These are phyloP conservation scores for Zopfia rhizophila DNA, from an alignment of 2,329 filamentous ascomycete species.

Conservation along the genomic window DNA sequence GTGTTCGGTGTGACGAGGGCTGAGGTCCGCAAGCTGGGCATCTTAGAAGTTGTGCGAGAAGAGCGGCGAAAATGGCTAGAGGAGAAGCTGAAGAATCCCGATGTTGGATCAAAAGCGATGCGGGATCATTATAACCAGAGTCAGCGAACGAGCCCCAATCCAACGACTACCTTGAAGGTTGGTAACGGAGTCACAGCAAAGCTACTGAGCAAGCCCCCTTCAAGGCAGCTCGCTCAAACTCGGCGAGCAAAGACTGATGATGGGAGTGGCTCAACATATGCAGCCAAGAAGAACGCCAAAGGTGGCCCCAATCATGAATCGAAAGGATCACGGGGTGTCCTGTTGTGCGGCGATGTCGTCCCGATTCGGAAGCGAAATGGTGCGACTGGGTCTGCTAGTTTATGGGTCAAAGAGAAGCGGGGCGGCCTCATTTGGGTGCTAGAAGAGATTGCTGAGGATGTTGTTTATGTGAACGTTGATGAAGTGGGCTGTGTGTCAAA, in stretches of 20 bases:
- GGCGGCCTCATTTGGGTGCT: slow-evolving; percentile 96
- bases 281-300: slow-evolving; percentile 61
- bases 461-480: slow-evolving; percentile 79
- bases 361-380: slow-evolving; percentile 97
- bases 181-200: slow-evolving; percentile 89
- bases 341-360: slow-evolving; percentile 97
- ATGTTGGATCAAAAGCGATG: slow-evolving; percentile 57
- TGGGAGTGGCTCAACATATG: slow-evolving; percentile 61
- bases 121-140: slow-evolving; percentile 39
- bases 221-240: slow-evolving; percentile 62
- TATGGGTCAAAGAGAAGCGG: slow-evolving; percentile 99
- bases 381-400: slow-evolving; percentile 86
- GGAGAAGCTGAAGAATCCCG: slow-evolving; percentile 77
- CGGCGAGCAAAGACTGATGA: slow-evolving; percentile 74
- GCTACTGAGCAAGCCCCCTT: slow-evolving; percentile 83
- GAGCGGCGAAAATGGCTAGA: slow-evolving; percentile 91
- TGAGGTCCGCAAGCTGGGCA: slow-evolving; percentile 93
- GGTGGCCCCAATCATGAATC: slow-evolving; percentile 73
- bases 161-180: slow-evolving; percentile 65
- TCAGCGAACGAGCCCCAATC: slow-evolving; percentile 49
- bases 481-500: slow-evolving; percentile 78
- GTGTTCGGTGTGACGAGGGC: slow-evolving; percentile 99
- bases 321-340: slow-evolving; percentile 84
- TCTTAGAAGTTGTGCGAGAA: slow-evolving; percentile 91
- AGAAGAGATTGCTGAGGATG: slow-evolving; percentile 96